Percentiles rank a stretch among this genome's conserved stretches.
Evolutionary conservation across 805 yeast genomes (phyloP).

Genomic region (Candida bentonensis): DNA sequence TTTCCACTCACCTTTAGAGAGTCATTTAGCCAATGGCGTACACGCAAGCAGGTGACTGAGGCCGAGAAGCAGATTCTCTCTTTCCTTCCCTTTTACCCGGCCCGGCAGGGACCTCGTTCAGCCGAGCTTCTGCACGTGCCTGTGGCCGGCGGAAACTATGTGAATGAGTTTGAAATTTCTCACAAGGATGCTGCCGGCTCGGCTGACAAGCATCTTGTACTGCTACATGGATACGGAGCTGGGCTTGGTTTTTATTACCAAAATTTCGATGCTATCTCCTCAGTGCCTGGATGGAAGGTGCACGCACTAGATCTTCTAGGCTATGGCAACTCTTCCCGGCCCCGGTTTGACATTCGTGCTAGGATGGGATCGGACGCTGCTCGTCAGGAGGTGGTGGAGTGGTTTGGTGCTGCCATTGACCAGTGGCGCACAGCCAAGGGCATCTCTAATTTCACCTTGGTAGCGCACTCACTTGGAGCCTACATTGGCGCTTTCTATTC

Average conservation of each 20-base stretch:
- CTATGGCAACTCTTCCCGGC: conserved; percentile 80
- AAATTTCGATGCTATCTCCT: conserved; percentile 40
- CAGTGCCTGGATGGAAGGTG: conserved; percentile 41
- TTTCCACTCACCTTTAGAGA: conserved; percentile 25
- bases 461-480: conserved; percentile 92
- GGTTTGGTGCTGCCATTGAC: conserved; percentile 52
- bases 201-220: conserved; percentile 40
- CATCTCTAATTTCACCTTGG: conserved; percentile 37
- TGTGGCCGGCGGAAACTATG: conserved; percentile 35
- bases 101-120: conserved; percentile 8
- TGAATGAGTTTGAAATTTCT: conserved; percentile 61
- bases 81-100: conserved; percentile 34
- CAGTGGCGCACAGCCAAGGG: conserved; percentile 45
- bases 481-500: conserved; percentile 62
- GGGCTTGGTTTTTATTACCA: conserved; percentile 70
- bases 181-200: conserved; percentile 9
- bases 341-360: conserved; percentile 32
- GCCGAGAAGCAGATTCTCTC: conserved; percentile 42
- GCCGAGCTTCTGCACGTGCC: conserved; percentile 28
- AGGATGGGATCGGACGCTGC: conserved; percentile 6
- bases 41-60: conserved; percentile 20
- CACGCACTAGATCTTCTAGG: conserved; percentile 86
- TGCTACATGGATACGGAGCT: conserved; percentile 91
- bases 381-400: conserved; percentile 28
- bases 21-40: conserved; percentile 32